A percentile compares a stretch with the other conserved stretches of the same genome.
Evolutionary conservation across 208 protist genomes (phyloP).

Genomic region (Trypanosoma grayi): DNA sequence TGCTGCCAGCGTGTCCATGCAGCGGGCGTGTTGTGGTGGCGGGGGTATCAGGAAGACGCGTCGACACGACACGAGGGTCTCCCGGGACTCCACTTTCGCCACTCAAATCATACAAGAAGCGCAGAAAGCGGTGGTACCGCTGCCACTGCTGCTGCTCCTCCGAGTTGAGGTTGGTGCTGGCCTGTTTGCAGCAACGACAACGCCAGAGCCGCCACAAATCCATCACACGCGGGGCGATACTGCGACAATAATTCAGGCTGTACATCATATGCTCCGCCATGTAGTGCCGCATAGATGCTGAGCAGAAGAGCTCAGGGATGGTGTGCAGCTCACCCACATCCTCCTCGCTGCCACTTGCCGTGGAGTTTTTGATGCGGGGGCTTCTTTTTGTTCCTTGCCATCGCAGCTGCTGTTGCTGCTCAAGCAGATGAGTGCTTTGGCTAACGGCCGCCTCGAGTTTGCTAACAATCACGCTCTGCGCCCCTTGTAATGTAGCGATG

Average conservation of each 20-base stretch:
- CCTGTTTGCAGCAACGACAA: background rate
- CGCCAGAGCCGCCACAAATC: conserved; percentile 54
- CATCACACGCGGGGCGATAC: conserved; percentile 49
- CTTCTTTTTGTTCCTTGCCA: background rate
- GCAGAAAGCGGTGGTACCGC: conserved; percentile 37
- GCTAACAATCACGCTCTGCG: conserved; percentile 45
- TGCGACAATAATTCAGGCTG: conserved; percentile 60
- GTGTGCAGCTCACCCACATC: background rate
- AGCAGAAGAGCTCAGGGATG: conserved; percentile 25
- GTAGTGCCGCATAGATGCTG: conserved; percentile 43
- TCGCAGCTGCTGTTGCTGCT: conserved; percentile 26
- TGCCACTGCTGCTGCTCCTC: conserved; percentile 19
- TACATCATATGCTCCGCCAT: conserved; percentile 83
- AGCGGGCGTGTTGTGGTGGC: no score
- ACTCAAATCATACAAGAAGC: conserved; percentile 58
- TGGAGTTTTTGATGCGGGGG: no score
- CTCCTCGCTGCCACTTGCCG: background rate
- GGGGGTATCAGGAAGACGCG: conserved; percentile 29
- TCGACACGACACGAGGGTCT: conserved; percentile 37
- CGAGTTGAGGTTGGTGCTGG: background rate
- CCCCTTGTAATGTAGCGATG: conserved; percentile 43
- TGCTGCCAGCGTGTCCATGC: no score
- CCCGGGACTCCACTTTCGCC: conserved; percentile 32
- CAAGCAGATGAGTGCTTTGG: conserved; percentile 30
- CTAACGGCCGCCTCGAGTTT: conserved; percentile 37